Conservation (phyloP, 176 grass and related monocot genomes). For the Calamus simplicifolius region DNA sequence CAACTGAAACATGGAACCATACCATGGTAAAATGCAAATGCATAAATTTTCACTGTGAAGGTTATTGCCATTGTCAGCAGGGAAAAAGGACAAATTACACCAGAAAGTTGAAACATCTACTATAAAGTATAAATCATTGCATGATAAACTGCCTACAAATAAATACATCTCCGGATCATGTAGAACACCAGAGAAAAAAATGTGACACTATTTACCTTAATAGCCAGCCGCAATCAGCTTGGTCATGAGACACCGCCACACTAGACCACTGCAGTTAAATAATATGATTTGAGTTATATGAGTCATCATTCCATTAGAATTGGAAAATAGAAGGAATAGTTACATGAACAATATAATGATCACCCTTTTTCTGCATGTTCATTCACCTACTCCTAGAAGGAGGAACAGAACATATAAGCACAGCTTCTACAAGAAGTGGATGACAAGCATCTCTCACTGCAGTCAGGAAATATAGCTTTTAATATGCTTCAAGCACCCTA, state of each 20-base stretch:
- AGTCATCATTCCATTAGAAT: constrained; percentile 23
- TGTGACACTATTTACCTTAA: constrained; percentile 48
- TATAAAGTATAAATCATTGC: no score
- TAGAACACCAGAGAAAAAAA: constrained; percentile 7
- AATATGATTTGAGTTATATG: not conserved
- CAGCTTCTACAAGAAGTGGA: constrained; percentile 53
- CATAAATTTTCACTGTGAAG: no score
- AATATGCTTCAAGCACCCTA: not conserved
- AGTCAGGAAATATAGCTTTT: constrained; percentile 14
- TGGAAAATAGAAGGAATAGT: not conserved
- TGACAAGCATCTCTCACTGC: constrained; percentile 18
- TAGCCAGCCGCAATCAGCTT: constrained; percentile 65
- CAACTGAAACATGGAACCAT: no score
- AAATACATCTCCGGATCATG: no score
- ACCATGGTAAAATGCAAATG: no score
- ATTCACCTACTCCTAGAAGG: constrained; percentile 77
- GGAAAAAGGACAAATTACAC: no score
- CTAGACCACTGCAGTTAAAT: constrained; percentile 46
- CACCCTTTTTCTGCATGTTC: no score
- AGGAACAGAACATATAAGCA: constrained; percentile 86
- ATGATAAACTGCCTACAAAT: no score
- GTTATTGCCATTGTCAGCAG: no score
- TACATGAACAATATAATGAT: not conserved
- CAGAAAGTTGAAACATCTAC: no score
- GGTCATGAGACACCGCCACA: constrained; percentile 73